Evolutionary conservation across 192 early-diverging fungal species (phyloP).

Genomic region (Phlyctochytrium arcticum): DNA sequence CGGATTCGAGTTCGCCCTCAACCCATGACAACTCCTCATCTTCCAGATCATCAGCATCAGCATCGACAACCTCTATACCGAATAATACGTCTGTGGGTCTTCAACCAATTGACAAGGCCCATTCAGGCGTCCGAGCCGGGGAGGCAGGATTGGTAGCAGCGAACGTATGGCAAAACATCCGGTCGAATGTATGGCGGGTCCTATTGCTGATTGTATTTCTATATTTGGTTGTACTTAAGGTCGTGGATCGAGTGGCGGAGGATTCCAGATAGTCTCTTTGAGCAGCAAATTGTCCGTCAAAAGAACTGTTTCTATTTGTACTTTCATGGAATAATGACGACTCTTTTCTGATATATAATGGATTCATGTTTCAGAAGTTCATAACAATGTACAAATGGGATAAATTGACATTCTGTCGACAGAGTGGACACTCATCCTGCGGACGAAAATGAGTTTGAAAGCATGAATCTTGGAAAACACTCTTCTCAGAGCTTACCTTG

Average conservation of each 20-base stretch:
- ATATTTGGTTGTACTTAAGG: conserved; percentile 43
- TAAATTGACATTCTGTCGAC: conserved; percentile 73
- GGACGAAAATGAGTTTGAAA: conserved; percentile 5
- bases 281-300: no score
- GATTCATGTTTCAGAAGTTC: conserved; percentile 64
- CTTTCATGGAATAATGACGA: no score
- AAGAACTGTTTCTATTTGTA: no score
- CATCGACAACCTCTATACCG: neutral
- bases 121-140: neutral
- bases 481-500: conserved; percentile 59
- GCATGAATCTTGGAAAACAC: neutral
- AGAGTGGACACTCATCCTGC: conserved; percentile 88
- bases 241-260: conserved; percentile 19
- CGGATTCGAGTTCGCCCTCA: neutral
- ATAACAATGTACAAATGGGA: conserved; percentile 72
- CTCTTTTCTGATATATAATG: no score
- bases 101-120: neutral
- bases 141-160: conserved; percentile 3
- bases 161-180: conserved; percentile 15
- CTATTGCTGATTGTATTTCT: conserved; percentile 28
- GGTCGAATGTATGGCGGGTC: conserved; percentile 32
- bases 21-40: neutral
- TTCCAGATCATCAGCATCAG: neutral
- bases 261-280: no score
- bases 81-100: neutral